Percentiles rank a stretch among this genome's conserved stretches.
These are phyloP conservation scores for Neoboletus brunneissimus DNA, from an alignment of 768 basidiomycete genomes.

Conservation along the genomic window DNA sequence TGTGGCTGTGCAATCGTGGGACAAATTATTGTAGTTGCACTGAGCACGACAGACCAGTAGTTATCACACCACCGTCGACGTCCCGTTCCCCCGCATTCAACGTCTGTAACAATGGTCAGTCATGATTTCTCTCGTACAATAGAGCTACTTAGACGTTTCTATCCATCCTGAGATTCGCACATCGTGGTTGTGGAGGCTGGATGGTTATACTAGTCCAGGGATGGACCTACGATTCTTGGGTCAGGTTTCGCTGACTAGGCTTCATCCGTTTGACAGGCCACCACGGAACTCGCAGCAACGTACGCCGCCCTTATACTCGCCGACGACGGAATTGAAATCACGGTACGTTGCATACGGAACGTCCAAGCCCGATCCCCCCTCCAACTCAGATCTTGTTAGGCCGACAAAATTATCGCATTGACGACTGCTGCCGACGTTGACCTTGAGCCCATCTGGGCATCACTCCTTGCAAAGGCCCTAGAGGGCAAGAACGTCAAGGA, in stretches of 20 bases:
- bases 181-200: conserved; percentile 13
- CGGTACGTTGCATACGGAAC: conserved; percentile 53
- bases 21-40: background rate
- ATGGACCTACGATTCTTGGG: conserved; percentile 4
- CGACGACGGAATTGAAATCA: conserved; percentile 96
- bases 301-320: conserved; percentile 99
- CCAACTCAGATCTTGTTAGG: conserved; percentile 40
- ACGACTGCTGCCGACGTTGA: conserved; percentile 82
- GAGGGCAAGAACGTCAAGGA: conserved; percentile 98
- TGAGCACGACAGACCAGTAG: background rate
- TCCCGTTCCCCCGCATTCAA: conserved; percentile 3
- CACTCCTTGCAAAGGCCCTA: conserved; percentile 94
- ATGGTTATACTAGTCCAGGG: conserved; percentile 11
- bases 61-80: conserved; percentile 20
- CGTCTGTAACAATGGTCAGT: conserved; percentile 28
- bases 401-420: conserved; percentile 90
- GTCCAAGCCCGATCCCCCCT: background rate
- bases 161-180: background rate
- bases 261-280: conserved; percentile 36
- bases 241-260: conserved; percentile 13
- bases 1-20: conserved; percentile 16
- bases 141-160: background rate
- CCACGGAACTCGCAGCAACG: conserved; percentile 83
- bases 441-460: conserved; percentile 95
- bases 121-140: background rate